Percentiles rank a stretch among this genome's conserved stretches.
phyloP scores from a whole-genome alignment of 2,329 filamentous ascomycete species.

The Talaromyces sp. region DNA sequence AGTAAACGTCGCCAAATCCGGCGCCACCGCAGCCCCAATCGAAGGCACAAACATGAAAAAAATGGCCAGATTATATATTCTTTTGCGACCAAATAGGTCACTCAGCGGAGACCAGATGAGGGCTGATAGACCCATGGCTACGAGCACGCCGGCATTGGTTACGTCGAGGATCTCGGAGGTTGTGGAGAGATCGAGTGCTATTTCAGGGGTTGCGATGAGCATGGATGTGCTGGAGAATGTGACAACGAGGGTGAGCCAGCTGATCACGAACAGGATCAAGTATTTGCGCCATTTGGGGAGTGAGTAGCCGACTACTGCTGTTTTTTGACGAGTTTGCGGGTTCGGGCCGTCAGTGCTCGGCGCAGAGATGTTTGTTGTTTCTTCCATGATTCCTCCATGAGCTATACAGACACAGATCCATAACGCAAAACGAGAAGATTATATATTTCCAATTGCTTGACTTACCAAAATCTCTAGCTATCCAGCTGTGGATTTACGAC shows the following conservation, averaged over 20 bases:
- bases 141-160: slow-evolving; percentile 37
- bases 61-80: slow-evolving; percentile 34
- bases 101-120: slow-evolving; percentile 35
- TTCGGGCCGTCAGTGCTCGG: not conserved
- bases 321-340: no score
- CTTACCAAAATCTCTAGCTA: no score
- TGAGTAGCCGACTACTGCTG: not conserved
- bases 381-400: not conserved
- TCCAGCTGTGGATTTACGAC: not conserved
- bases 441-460: not conserved
- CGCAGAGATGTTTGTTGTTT: not conserved
- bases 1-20: slow-evolving; percentile 35
- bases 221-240: slow-evolving; percentile 45
- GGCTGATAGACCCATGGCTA: slow-evolving; percentile 39
- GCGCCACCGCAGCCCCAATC: slow-evolving; percentile 31
- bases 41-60: slow-evolving; percentile 32
- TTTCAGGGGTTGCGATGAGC: slow-evolving; percentile 40
- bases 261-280: slow-evolving; percentile 41
- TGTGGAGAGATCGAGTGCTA: slow-evolving; percentile 38
- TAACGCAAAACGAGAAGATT: not conserved
- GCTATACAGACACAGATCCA: not conserved
- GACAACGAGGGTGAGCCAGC: slow-evolving; percentile 42
- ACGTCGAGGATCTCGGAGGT: slow-evolving; percentile 35
- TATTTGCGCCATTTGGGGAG: slow-evolving; percentile 38
- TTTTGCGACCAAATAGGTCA: slow-evolving; percentile 30